Evolutionary conservation across 441 rosid genomes (phyloP), one percentile per base, ranked within the genome.

Genomic region (Erysimum pusillum): DNA sequence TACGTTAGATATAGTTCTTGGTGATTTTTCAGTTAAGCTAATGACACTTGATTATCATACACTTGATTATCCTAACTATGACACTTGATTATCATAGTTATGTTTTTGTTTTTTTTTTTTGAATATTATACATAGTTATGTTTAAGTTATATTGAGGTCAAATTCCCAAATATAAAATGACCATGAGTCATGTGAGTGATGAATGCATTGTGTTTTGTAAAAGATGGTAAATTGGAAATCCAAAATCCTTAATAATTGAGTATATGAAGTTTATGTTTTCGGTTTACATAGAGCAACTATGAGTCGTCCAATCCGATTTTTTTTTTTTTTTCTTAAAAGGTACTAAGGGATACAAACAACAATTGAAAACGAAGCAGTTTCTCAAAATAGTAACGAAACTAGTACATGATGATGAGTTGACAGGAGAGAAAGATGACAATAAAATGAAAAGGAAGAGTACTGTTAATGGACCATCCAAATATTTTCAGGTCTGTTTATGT

Each of bases 361-460:
- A 54, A 32, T 10, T 17, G 45, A 70, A 28, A 44, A 14, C 22
- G 53, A 42, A 70, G 46, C 39, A 56, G 11, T 28, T 48, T 63
- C 59, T 63, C 67, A 64, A 57, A 13, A 77, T 44, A 64, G 67
- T 76, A 35, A 45, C 11, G 25, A 49, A 39, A 20, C 35, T 42
- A 11, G 35, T 46, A 54, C 36, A 60, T 67, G 52, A 36, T 67
- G 64, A 67, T 78, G 74, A 72, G 65, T 51, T 2, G 77, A 78
- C 77, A 78, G 4, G 67, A 67, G 74, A 67, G 36, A 57, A 73
- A 67, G 58, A 78, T 60, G 78, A 73, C 73, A 71, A 58, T 5
- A 32, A 48, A 57, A 39, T 49, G 63, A 20, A 71, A 64, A 56
- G 31, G 73, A 53, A 69, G 69, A 8, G 22, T 75, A 38, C 35